Conservation (phyloP, 2,329 filamentous ascomycete species). For the Pseudogymnoascus sp. region DNA sequence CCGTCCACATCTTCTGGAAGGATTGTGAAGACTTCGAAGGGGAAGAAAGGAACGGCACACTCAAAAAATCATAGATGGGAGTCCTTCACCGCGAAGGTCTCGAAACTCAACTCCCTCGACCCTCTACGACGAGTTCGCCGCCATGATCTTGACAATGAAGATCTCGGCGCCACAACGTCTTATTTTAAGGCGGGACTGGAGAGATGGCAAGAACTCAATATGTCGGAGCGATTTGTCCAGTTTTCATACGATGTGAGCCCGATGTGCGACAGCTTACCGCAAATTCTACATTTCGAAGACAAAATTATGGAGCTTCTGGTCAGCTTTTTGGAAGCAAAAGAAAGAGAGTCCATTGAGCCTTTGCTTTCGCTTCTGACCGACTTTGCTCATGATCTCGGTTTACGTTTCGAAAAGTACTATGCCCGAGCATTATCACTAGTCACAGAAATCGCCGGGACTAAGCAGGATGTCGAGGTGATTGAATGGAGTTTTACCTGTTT, state of each 20-base stretch:
- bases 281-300: constrained; percentile 85
- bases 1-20: constrained; percentile 56
- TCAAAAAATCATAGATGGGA: constrained; percentile 85
- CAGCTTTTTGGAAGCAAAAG: constrained; percentile 67
- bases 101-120: constrained; percentile 82
- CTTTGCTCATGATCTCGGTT: constrained; percentile 88
- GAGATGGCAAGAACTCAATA: constrained; percentile 86
- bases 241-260: constrained; percentile 71
- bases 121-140: constrained; percentile 83
- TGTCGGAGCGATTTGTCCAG: constrained; percentile 69
- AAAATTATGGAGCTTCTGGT: constrained; percentile 73
- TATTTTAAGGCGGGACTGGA: constrained; percentile 77
- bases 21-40: constrained; percentile 62
- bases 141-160: constrained; percentile 73
- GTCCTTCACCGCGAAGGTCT: constrained; percentile 81
- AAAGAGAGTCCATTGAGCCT: constrained; percentile 75
- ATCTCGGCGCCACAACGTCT: constrained; percentile 69
- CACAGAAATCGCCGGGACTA: constrained; percentile 67
- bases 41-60: constrained; percentile 63
- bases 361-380: constrained; percentile 81
- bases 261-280: constrained; percentile 80
- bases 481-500: constrained; percentile 95
- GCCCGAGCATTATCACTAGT: constrained; percentile 66
- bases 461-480: constrained; percentile 77
- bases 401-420: constrained; percentile 84